Base-by-base conservation (phyloP, 2,329 filamentous ascomycete species). In the Colletotrichum sansevieriae region DNA sequence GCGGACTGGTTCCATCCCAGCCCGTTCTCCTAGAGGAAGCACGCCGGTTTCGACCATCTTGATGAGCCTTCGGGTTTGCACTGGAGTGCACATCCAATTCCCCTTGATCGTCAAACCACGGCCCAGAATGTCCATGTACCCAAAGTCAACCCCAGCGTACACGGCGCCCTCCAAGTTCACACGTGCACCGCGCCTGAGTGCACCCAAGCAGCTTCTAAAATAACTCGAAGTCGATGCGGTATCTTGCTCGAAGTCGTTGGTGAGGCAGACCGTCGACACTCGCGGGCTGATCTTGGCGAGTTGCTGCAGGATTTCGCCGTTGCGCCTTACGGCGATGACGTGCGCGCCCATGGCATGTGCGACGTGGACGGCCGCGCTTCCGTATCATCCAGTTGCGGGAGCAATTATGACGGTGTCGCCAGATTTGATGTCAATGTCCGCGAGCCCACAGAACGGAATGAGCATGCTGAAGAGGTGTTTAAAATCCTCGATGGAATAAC, bases 341-440 rank as follows among this genome's bases (percentile, higher is more conserved):
- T 18, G 18, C 18, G 18, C 18, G 18, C 18, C 18, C 18, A 18
- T 18, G 18, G 18, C 18, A 18, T 18, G 18, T 1, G 18, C 18
- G 18, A 18, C 18, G 18, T 18, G 71, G 0, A 87, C 85, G 0
- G 79, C 85, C 0, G 82, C 83, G 10, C 84, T 81, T 0, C 85
- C 82, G 70, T 82, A 88, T 0, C 73, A 71, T 0, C 86, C 86
- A 0, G 85, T 87, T 0, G 85, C 85, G 0, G 86, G 85, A n/a
- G 75, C 76, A 0, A 88, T 73, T 37, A 88, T 76, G 25, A 88
- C 76, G 0, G 80, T 84, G 67, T 87, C 82, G 2, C 85, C 84
- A 0, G 82, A 73, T 57, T 80, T 74, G 11, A 87, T 64, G 7
- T 76, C 74, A 56, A 84, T 76, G 39, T 80, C 79, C 1, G 75